Base-by-base conservation (phyloP, 768 basidiomycete species). In the Lactarius tabidus region DNA sequence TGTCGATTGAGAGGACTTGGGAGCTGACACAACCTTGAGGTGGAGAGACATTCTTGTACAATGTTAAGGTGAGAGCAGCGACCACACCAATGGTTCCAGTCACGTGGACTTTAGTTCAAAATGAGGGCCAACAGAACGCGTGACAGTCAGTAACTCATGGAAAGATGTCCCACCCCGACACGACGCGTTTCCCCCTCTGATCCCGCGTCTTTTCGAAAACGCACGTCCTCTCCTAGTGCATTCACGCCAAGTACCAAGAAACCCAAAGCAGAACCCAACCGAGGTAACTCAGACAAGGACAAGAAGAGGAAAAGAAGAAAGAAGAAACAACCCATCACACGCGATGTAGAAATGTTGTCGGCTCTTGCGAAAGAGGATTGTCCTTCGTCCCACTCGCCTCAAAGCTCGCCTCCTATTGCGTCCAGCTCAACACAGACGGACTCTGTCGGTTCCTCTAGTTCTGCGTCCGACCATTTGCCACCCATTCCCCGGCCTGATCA, bases 231-330 rank as follows among this genome's bases (percentile, higher is more conserved):
- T 29, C 60, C 48, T 7, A 26, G 28, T 36, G 48, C 26, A 10
- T 51, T 20, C 43, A 26, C 38, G 6, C 26, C 56, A n/a, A 28
- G 12, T 14, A 1, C 28, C n/a, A 66, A 66, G 60, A 66, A 38
- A 38, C 38, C 31, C 6, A 66, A 45, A 54, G 52, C 33, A 23
- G 56, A 57, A 14, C 9, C 31, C 20, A 41, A 39, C 29, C 48
- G 41, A 62, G 38, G 8, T 29, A 54, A 36, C 20, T 23, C 48
- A 9, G 48, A 57, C 31, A 72, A 72, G 36, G 73, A 70, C 67
- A 76, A 70, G 70, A 73, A 64, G 58, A 60, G 70, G 41, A 70
- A 67, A 26, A 71, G 70, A 70, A 73, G 67, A 66, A 75, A 71
- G 64, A 69, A 65, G 36, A 74, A 74, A 55, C 45, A 64, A 17